Percentiles rank a stretch among this genome's conserved stretches.
Conservation (phyloP, 192 early-diverging fungal species). For the Coemansia sp. region DNA sequence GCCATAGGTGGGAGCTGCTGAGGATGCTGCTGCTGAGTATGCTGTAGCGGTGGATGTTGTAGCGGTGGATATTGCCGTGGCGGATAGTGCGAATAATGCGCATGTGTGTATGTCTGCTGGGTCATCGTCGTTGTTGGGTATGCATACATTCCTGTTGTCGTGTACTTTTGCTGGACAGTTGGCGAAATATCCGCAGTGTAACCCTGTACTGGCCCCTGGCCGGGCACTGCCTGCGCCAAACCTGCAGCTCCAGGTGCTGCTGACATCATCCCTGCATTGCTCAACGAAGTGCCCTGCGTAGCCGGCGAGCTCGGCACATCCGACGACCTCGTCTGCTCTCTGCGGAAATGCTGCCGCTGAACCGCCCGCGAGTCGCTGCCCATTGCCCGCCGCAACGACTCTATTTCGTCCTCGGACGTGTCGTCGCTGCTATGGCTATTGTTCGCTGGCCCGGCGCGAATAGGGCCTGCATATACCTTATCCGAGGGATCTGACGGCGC, state of each 20-base stretch:
- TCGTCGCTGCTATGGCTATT: constrained; percentile 23
- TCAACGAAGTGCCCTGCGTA: constrained; percentile 16
- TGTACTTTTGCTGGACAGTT: not conserved
- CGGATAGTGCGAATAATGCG: constrained; percentile 22
- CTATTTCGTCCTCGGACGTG: constrained; percentile 51
- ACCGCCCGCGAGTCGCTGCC: constrained; percentile 46
- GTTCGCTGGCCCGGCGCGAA: constrained; percentile 15
- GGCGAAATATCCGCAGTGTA: constrained; percentile 6
- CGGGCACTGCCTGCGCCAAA: not conserved
- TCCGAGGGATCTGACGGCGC: constrained; percentile 40
- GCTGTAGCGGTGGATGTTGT: constrained; percentile 14
- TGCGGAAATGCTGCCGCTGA: constrained; percentile 47
- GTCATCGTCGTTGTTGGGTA: constrained; percentile 10
- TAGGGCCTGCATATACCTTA: constrained; percentile 19
- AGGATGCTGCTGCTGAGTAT: constrained; percentile 11
- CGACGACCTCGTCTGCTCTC: constrained; percentile 25
- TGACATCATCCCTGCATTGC: constrained; percentile 12
- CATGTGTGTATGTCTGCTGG: constrained; percentile 15
- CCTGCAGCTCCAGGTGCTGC: constrained; percentile 14
- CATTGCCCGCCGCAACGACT: constrained; percentile 49
- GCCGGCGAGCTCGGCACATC: constrained; percentile 19
- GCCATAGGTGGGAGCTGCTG: constrained; percentile 1
- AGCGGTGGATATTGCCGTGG: constrained; percentile 17
- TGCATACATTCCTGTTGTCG: constrained; percentile 9
- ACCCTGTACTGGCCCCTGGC: not conserved